Percentiles rank a stretch among this genome's conserved stretches.
Conservation (phyloP, 352 stramenopile genomes). For the Globisporangium carolinianum region DNA sequence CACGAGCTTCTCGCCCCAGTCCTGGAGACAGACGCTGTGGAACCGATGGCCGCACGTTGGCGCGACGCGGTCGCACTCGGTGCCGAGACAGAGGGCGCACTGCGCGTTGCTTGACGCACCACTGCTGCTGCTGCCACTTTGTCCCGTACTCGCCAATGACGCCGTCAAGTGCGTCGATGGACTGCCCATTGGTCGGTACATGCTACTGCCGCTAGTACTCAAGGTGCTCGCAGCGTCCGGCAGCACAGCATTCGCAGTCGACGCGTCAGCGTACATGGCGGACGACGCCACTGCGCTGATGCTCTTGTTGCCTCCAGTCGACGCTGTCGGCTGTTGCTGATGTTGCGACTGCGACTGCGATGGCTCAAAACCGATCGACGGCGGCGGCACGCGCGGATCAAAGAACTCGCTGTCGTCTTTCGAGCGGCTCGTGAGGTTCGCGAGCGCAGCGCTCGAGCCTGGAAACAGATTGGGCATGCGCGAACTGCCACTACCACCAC, state of each 20-base stretch:
- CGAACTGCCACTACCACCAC: neutral
- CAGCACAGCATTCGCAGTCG: neutral
- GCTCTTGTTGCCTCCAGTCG: neutral
- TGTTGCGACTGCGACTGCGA: conserved; percentile 6
- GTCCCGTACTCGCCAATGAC: neutral
- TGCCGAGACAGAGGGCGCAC: conserved; percentile 39
- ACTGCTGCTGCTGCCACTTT: neutral
- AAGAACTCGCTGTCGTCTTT: conserved; percentile 10
- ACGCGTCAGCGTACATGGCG: conserved; percentile 8
- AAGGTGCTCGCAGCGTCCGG: conserved; percentile 1
- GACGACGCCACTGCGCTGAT: neutral
- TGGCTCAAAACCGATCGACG: conserved; percentile 6
- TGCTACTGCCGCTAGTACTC: neutral
- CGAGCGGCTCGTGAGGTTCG: conserved; percentile 10
- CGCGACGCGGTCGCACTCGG: conserved; percentile 42
- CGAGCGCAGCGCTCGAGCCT: conserved; percentile 9
- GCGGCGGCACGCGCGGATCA: conserved; percentile 8
- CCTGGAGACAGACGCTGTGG: conserved; percentile 51
- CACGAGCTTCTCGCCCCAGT: conserved; percentile 51
- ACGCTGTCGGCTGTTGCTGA: conserved; percentile 3
- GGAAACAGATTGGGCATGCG: conserved; percentile 10
- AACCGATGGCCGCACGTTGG: conserved; percentile 64
- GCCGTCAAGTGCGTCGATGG: neutral
- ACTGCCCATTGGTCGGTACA: conserved; percentile 3
- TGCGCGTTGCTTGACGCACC: conserved; percentile 8